Evolutionary conservation across 371 early-diverging fungal species (phyloP), one percentile per base, ranked within the genome.

Genomic region (Mucor ambiguus): DNA sequence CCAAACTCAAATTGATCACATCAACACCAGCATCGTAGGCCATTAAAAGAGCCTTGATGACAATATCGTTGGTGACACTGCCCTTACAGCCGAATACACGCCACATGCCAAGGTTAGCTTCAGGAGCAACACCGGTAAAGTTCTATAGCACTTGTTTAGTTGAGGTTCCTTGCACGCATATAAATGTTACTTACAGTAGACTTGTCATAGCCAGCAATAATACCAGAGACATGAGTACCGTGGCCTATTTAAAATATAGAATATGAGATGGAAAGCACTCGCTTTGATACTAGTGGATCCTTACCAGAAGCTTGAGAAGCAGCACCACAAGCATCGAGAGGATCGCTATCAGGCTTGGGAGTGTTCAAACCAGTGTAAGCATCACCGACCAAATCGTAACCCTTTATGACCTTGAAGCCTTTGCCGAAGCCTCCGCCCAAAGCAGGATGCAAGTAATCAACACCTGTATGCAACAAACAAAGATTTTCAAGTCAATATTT

Each of bases 1-100:
- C 93, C 64, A 92, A 69, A 64, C 88, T 87, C 77, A 93, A 71
- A 68, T 84, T 90, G 66, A 90, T 85, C 28, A 90, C 76, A 49
- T 89, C 82, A 69, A 82, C 81, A 44, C 72, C 70, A 29, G 70
- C 76, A 55, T 79, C 91, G 58, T 79, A 81, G 1, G 93, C 93
- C 58, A 67, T 73, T 59, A 82, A 78, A 70, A 92, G 73, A 30
- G 85, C 93, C 32, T 79, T 67, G 32, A 89, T 75, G 12, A 94
- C 81, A 10, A 88, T 69, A 62, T 89, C 91, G 59, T 80, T 84
- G 0, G 84, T 77, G 10, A 89, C 84, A 29, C 77, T 73, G 5
- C 90, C 92, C 6, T 68, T 61, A 72, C 93, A 92, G 6, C 90
- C 89, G 75, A 93, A 89, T 9, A 89, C 74, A 58, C 90, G 77